Percentiles rank a stretch among this genome's conserved stretches.
phyloP scores from a whole-genome alignment of 2,329 filamentous ascomycete genomes.

The Clonostachys sp. region DNA sequence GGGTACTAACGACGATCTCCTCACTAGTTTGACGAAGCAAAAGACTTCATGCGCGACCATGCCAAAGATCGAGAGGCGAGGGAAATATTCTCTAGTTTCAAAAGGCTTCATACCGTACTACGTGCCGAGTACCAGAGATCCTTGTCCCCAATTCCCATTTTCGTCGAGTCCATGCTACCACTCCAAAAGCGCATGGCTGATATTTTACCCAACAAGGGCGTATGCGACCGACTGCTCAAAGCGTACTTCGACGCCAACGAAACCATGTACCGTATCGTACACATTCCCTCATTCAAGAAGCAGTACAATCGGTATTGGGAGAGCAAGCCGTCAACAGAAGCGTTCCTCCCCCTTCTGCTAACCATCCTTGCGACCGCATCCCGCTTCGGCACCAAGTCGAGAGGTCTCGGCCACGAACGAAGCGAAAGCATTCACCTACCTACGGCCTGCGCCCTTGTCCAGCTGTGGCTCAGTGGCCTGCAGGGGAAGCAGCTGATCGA shows the following conservation, averaged over 20 bases:
- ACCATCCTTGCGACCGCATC: constrained; percentile 48
- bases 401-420: constrained; percentile 45
- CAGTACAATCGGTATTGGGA: constrained; percentile 50
- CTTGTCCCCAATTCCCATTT: constrained; percentile 47
- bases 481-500: constrained; percentile 48
- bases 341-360: constrained; percentile 49
- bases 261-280: constrained; percentile 47
- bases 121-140: constrained; percentile 41
- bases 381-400: constrained; percentile 44
- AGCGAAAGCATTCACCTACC: constrained; percentile 50
- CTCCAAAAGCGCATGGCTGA: constrained; percentile 54
- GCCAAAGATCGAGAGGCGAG: constrained; percentile 31
- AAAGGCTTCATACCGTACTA: constrained; percentile 40
- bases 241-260: constrained; percentile 46
- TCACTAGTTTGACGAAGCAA: constrained; percentile 47
- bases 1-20: neutral
- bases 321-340: constrained; percentile 36
- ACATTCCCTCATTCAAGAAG: constrained; percentile 44
- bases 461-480: constrained; percentile 46
- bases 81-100: constrained; percentile 38
- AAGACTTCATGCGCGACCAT: constrained; percentile 39
- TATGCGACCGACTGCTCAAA: constrained; percentile 46
- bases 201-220: constrained; percentile 43
- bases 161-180: constrained; percentile 54
- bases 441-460: constrained; percentile 49